phyloP scores from a whole-genome alignment of 768 basidiomycete species.

The Pleurotus cornucopiae region DNA sequence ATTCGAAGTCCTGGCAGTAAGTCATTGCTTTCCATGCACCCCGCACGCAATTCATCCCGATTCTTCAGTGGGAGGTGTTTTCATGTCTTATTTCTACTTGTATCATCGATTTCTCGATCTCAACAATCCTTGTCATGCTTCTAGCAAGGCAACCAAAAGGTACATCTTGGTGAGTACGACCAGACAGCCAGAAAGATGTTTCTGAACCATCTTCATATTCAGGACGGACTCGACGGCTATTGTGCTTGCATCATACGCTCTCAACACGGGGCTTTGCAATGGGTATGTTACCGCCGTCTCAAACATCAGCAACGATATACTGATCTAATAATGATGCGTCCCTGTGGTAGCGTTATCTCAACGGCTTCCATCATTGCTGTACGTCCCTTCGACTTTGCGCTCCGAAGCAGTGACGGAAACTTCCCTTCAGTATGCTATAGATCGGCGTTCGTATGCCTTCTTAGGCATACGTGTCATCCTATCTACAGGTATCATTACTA shows the following conservation, averaged over 20 bases:
- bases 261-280: conserved; percentile 1
- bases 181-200: not conserved
- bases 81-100: not conserved
- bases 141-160: not conserved
- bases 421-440: not conserved
- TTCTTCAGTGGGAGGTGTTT: not conserved
- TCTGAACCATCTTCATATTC: not conserved
- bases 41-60: not conserved
- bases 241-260: conserved; percentile 3
- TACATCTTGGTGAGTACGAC: conserved; percentile 1
- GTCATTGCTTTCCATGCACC: not conserved
- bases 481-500: not conserved
- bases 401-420: too few species aligned
- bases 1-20: not conserved
- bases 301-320: too few species aligned
- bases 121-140: not conserved
- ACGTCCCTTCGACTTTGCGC: not conserved
- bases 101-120: not conserved
- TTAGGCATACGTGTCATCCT: conserved; percentile 3
- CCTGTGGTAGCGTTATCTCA: not conserved
- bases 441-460: not conserved
- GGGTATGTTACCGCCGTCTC: not conserved
- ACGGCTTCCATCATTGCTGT: not conserved
- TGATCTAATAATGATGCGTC: not conserved
- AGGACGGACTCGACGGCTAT: conserved; percentile 5